Base-by-base conservation (phyloP, 495 filamentous ascomycete species). In the Staphylotrichum tortipilum region DNA sequence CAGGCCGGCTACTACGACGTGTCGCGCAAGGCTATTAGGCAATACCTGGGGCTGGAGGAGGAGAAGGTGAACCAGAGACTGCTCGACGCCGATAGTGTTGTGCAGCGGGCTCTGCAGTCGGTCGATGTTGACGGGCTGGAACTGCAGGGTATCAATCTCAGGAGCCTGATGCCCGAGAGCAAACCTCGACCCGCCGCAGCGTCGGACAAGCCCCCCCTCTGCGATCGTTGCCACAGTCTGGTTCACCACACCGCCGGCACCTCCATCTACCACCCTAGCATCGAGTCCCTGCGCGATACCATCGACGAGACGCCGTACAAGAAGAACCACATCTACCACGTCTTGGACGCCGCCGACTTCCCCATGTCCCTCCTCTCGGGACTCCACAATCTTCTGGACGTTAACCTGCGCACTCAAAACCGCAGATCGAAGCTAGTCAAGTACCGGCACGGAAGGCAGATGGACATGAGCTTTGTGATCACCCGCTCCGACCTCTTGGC, bases 291-390 rank as follows among this genome's bases (percentile, higher is more conserved):
- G 23, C 74, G 78, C 23, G 80, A 85, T 22, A 94, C 84, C n/a
- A 82, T 99, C 21, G 73, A 79, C 17, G 85, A 91, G 54, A 89
- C 91, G 0, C 88, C 88, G 1, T 78, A 92, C 63, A 87, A 83
- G 59, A 71, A 83, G 54, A 97, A 97, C 61, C 89, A 94, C 57
- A 78, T 99, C 47, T 99, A 96, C 64, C 90, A 96, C 64, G 75
- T 99, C n/a, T 60, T 97, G n/a, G 92, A 99, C 60, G 92, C 92
- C 4, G 94, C 89, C 14, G 92, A 99, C 62, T 95, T 99, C 54
- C 92, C 92, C 18, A 82, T 99, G 75, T 94, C 91, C 2, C 63
- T 99, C 9, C 66, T 95, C 7, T 82, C 85, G 2, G 75, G 78
- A 35, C 63, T 80, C 9, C 62, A 68, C 4, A 54, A 65, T 1